phyloP scores from a whole-genome alignment of 441 rosid species.

The Melastoma candidum region DNA sequence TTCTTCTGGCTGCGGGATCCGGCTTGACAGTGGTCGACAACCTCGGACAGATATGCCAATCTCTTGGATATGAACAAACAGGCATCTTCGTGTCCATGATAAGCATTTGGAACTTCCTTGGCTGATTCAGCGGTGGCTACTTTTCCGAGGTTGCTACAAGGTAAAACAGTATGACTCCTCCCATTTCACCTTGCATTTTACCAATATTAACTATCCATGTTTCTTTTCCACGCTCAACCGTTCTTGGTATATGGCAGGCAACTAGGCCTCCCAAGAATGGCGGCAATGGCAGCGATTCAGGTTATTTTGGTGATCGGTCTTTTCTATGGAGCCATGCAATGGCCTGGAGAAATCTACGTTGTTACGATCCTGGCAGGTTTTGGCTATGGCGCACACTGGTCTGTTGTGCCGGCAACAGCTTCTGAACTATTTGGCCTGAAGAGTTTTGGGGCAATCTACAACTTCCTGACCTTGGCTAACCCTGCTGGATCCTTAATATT shows the following conservation, averaged over 20 bases:
- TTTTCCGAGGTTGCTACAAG: constrained; percentile 15
- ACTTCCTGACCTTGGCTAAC: constrained; percentile 23
- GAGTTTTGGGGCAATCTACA: constrained; percentile 25
- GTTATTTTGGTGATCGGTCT: constrained; percentile 12
- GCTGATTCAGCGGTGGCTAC: constrained; percentile 26
- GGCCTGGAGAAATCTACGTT: constrained; percentile 17
- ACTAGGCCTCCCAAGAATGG: constrained; percentile 22
- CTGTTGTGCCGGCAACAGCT: constrained; percentile 22
- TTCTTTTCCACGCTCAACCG: too few species aligned
- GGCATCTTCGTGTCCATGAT: constrained; percentile 23
- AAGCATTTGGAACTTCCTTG: constrained; percentile 31
- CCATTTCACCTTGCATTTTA: too few species aligned
- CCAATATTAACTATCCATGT: too few species aligned
- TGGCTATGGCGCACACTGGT: constrained; percentile 21
- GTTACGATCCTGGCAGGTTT: constrained; percentile 26
- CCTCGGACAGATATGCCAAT: constrained; percentile 29
- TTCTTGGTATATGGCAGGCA: constrained; percentile 5
- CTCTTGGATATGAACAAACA: constrained; percentile 19
- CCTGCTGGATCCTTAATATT: constrained; percentile 25
- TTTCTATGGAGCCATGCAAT: constrained; percentile 14
- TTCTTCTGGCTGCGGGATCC: constrained; percentile 23
- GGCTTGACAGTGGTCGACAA: constrained; percentile 26
- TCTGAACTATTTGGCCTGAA: constrained; percentile 32
- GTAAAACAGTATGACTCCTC: too few species aligned
- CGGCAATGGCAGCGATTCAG: constrained; percentile 13